These are phyloP conservation scores for Rosellinia necatrix DNA, from an alignment of 2,329 filamentous ascomycete species.

Conservation along the genomic window DNA sequence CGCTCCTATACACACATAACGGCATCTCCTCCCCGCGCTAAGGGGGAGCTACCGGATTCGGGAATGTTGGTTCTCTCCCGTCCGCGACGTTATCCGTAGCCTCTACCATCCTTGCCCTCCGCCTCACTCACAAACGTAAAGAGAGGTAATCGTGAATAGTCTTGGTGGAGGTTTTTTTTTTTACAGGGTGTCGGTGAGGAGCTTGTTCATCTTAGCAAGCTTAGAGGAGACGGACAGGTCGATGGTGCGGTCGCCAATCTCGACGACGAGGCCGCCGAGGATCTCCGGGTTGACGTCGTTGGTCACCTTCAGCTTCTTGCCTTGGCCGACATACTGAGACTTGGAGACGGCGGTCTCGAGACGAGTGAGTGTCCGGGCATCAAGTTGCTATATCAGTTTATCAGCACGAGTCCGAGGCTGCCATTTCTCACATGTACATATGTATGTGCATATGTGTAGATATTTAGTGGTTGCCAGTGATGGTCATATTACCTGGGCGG, in stretches of 20 bases:
- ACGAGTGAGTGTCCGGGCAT: constrained; percentile 81
- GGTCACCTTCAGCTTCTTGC: constrained; percentile 98
- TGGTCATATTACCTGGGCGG: constrained; percentile 72
- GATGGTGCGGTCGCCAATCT: constrained; percentile 97
- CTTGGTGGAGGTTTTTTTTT: too few species aligned
- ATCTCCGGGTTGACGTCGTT: constrained; percentile 96
- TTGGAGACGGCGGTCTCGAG: constrained; percentile 88
- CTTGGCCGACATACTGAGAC: constrained; percentile 83
- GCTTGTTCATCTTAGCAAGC: constrained; percentile 99
- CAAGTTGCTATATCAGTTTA: constrained; percentile 61
- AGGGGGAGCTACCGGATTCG: constrained; percentile 22
- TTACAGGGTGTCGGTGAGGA: constrained; percentile 96
- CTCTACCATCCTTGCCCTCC: constrained; percentile 22
- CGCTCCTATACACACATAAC: constrained; percentile 42
- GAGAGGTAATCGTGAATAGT: constrained; percentile 21
- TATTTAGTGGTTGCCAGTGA: neutral
- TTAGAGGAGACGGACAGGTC: constrained; percentile 94
- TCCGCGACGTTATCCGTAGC: constrained; percentile 29
- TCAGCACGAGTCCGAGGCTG: constrained; percentile 16
- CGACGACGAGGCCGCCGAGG: constrained; percentile 89
- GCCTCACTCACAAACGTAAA: constrained; percentile 33
- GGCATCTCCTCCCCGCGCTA: constrained; percentile 28
- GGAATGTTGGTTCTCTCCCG: constrained; percentile 8
- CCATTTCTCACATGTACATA: neutral
- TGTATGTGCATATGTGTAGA: neutral